Evolutionary conservation across 169 alveolate species (phyloP).

Genomic region (Cryptosporidium xiaoi): DNA sequence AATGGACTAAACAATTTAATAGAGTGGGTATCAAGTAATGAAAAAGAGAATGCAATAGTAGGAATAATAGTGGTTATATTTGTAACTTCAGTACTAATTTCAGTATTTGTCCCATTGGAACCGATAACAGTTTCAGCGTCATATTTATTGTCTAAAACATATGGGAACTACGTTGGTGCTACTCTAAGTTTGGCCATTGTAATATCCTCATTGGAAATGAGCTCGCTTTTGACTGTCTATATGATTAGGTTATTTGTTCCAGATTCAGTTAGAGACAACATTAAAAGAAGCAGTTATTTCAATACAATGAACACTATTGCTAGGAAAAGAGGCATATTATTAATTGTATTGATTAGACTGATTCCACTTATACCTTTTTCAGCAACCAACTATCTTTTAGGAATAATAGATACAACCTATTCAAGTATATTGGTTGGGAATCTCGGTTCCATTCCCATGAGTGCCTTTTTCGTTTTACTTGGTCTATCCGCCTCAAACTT

Average conservation of each 20-base stretch:
- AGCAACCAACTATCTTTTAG: constrained; percentile 35
- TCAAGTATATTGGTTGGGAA: constrained; percentile 23
- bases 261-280: not conserved
- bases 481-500: constrained; percentile 25
- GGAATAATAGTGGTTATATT: constrained; percentile 2
- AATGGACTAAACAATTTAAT: not conserved
- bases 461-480: not conserved
- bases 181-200: constrained; percentile 13
- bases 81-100: constrained; percentile 20
- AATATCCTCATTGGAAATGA: constrained; percentile 15
- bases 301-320: constrained; percentile 9
- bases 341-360: constrained; percentile 19
- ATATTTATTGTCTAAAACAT: constrained; percentile 10
- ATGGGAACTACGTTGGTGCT: constrained; percentile 5
- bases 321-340: constrained; percentile 10
- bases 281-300: not conserved
- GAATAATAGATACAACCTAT: constrained; percentile 30
- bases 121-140: constrained; percentile 55
- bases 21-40: not conserved
- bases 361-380: constrained; percentile 39
- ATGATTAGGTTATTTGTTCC: not conserved
- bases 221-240: constrained; percentile 28
- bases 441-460: constrained; percentile 35
- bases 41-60: constrained; percentile 19
- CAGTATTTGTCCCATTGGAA: constrained; percentile 42